These are phyloP conservation scores for Mortierella hygrophila DNA, from an alignment of 192 early-diverging fungal species.

Conservation along the genomic window DNA sequence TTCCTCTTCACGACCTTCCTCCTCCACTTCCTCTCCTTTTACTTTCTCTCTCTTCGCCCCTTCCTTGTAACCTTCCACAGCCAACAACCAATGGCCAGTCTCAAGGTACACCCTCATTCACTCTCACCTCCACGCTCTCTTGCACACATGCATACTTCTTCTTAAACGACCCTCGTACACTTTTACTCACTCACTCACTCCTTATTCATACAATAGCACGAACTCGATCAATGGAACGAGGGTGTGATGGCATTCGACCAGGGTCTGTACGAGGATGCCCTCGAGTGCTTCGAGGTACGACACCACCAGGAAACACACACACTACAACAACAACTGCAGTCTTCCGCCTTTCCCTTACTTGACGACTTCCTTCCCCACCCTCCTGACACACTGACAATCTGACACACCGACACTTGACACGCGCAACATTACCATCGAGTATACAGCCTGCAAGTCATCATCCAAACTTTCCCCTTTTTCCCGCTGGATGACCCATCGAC, in stretches of 20 bases:
- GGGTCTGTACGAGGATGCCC: constrained; percentile 75
- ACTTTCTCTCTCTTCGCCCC: not conserved
- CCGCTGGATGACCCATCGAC: not conserved
- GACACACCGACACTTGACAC: not conserved
- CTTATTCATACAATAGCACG: constrained; percentile 22
- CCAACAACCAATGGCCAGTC: constrained; percentile 26
- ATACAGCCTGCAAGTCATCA: not conserved
- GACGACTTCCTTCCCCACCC: not conserved
- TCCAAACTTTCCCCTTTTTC: not conserved
- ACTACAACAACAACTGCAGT: not conserved
- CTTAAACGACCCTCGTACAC: not conserved
- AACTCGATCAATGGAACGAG: constrained; percentile 60
- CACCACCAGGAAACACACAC: not conserved
- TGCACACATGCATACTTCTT: not conserved
- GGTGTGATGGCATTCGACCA: constrained; percentile 84
- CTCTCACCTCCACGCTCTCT: not conserved
- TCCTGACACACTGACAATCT: not conserved
- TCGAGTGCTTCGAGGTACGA: constrained; percentile 77
- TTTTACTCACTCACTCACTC: not conserved
- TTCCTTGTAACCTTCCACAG: not conserved
- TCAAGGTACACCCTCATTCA: constrained; percentile 30
- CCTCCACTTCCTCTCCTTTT: not conserved
- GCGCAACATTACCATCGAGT: not conserved
- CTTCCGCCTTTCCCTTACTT: not conserved
- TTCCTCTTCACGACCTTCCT: not conserved